Conservation (phyloP, 371 early-diverging fungal species). For the Mortierella sp. region DNA sequence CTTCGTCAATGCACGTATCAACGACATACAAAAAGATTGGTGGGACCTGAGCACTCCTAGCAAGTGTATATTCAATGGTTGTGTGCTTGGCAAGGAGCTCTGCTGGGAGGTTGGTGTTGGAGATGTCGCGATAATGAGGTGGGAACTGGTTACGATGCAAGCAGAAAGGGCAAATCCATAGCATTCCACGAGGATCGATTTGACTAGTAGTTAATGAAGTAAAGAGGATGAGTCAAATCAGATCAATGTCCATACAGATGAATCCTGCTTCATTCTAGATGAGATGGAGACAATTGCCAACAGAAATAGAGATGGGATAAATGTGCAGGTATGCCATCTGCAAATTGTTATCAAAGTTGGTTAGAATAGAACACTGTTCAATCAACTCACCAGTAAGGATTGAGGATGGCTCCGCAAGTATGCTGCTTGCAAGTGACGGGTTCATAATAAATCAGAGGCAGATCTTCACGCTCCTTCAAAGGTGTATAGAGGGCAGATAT, state of each 20-base stretch:
- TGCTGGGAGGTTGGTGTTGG: conserved; percentile 94
- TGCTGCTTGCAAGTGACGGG: conserved; percentile 97
- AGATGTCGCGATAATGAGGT: conserved; percentile 98
- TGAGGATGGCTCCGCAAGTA: conserved; percentile 96
- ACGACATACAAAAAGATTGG: conserved; percentile 99
- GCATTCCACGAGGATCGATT: conserved; percentile 93
- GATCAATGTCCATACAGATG: background rate
- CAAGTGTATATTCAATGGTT: conserved; percentile 97
- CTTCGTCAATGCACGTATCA: conserved; percentile 97
- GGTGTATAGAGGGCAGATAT: conserved; percentile 97
- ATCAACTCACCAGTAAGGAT: conserved; percentile 93
- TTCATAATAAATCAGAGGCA: conserved; percentile 93
- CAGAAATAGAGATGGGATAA: background rate
- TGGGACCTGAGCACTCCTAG: conserved; percentile 83
- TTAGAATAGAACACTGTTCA: background rate
- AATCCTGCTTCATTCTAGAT: background rate
- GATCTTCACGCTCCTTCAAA: conserved; percentile 91
- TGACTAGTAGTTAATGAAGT: conserved; percentile 62
- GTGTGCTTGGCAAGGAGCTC: conserved; percentile 96
- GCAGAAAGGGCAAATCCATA: conserved; percentile 99
- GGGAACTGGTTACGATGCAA: conserved; percentile 98
- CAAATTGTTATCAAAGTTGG: background rate
- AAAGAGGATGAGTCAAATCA: background rate
- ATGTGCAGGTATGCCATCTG: background rate
- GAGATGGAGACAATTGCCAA: background rate